These are phyloP conservation scores for Mucor saturninus DNA, from an alignment of 371 early-diverging fungal genomes.

Conservation along the genomic window DNA sequence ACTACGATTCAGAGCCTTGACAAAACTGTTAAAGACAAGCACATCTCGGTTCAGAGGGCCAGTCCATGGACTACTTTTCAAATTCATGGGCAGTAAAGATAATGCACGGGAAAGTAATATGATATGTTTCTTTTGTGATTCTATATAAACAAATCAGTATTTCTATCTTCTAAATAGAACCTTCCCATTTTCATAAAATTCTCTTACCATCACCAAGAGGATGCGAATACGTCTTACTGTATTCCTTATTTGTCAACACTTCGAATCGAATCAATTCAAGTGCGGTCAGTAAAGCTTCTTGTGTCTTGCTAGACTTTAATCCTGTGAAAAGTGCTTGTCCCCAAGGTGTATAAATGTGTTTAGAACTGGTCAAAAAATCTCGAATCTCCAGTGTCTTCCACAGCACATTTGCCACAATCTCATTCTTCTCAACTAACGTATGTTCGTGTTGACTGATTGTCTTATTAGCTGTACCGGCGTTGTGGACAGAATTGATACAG, in stretches of 20 bases:
- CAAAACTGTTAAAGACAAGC: conserved; percentile 74
- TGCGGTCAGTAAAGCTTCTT: conserved; percentile 64
- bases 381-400: conserved; percentile 60
- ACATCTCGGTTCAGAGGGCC: conserved; percentile 77
- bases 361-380: conserved; percentile 54
- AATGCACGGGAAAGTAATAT: conserved; percentile 60
- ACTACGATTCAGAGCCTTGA: conserved; percentile 62
- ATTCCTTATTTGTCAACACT: conserved; percentile 56
- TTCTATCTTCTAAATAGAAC: neutral
- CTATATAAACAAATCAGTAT: conserved; percentile 1
- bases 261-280: conserved; percentile 66
- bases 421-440: conserved; percentile 47
- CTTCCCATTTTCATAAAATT: conserved; percentile 8
- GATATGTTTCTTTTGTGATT: conserved; percentile 23
- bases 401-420: conserved; percentile 56
- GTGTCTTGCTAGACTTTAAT: conserved; percentile 29
- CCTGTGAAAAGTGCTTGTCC: conserved; percentile 49
- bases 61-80: conserved; percentile 60
- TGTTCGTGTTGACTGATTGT: conserved; percentile 41
- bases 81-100: conserved; percentile 56
- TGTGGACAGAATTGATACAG: conserved; percentile 46
- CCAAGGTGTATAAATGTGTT: conserved; percentile 55
- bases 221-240: conserved; percentile 55
- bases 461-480: conserved; percentile 44
- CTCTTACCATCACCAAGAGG: conserved; percentile 46